Evolutionary conservation across 768 basidiomycete species (phyloP), one percentile per base, ranked within the genome.

Genomic region (Infundibulicybe gibba): DNA sequence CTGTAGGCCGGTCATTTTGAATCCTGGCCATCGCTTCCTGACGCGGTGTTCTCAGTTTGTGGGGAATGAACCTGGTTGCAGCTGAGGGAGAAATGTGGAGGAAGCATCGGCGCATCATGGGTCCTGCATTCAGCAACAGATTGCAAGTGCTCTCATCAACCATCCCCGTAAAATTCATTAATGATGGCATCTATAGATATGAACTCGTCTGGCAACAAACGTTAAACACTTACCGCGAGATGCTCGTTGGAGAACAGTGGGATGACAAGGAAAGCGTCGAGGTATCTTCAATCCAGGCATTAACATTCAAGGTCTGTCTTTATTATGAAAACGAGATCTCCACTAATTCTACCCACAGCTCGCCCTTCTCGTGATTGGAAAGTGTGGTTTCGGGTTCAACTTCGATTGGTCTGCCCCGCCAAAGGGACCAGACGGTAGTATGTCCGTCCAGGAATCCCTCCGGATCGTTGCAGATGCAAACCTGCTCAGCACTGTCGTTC

Each of bases 1-100:
- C n/a, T 33, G 37, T n/a, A 51, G 37, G 25, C 35, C 37, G 44
- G 33, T 32, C 57, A 2, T 32, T 49, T 48, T 14, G 20, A 25
- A 49, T 43, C 30, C n/a, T 14, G 25, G 3, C 31, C 20, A 25
- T 47, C 37, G 32, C 17, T 30, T 39, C 33, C 11, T n/a, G 15
- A 44, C 13, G 17, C 13, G 15, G 14, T 41, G 16, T 20, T 30
- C 10, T 39, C 32, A 59, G 59, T 11, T 45, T 68, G 16, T 69
- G 64, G 55, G 71, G 70, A 12, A 56, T 54, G 45, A 71, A 64
- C 45, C 55, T 71, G 31, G 56, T 67, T 12, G 60, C 63, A 12
- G 48, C 58, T 0, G 66, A 65, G 25, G 65, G 59, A 6, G 62
- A 66, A 5, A 49, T 54, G 15, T 69, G 66, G 65, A 58, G 60